Percentiles rank a stretch among this genome's conserved stretches.
phyloP scores from a whole-genome alignment of 257 asterid species.

The Ophiorrhiza pumila region DNA sequence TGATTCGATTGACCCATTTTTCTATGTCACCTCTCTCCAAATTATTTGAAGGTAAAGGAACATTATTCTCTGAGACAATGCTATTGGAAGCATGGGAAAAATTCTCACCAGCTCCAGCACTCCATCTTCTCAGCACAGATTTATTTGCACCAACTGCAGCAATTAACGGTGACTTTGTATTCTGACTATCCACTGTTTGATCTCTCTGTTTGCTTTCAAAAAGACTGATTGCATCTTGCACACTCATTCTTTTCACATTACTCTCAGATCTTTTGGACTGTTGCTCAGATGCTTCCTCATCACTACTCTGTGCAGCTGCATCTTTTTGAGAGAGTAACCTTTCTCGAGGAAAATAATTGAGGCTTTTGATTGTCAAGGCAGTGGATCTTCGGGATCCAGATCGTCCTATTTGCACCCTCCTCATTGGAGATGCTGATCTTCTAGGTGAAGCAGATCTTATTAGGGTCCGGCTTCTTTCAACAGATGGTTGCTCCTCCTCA shows the following conservation, averaged over 20 bases:
- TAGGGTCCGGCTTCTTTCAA: conserved; percentile 74
- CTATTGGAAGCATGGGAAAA: conserved; percentile 36
- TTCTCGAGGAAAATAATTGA: conserved; percentile 67
- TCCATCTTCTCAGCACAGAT: conserved; percentile 95
- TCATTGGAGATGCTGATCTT: conserved; percentile 98
- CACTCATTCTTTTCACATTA: conserved; percentile 72
- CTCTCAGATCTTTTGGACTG: conserved; percentile 49
- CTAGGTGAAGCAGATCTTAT: conserved; percentile 83
- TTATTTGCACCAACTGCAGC: conserved; percentile 61
- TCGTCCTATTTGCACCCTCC: conserved; percentile 90
- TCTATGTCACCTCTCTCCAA: conserved; percentile 30
- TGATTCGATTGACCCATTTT: conserved; percentile 28
- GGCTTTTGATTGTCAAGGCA: conserved; percentile 81
- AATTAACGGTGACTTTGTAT: conserved; percentile 43
- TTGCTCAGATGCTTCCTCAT: conserved; percentile 61
- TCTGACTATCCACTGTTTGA: conserved; percentile 55
- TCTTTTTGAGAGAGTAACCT: conserved; percentile 49
- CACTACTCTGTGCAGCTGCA: conserved; percentile 40
- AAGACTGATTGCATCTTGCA: conserved; percentile 87
- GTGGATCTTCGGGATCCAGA: conserved; percentile 92
- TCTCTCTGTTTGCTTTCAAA: conserved; percentile 90
- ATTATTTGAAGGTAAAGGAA: conserved; percentile 27
- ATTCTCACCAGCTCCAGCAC: conserved; percentile 66
- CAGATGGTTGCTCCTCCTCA: conserved; percentile 64
- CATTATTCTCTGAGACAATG: conserved; percentile 36